A percentile compares a stretch with the other conserved stretches of the same genome.
Evolutionary conservation across 2,329 filamentous ascomycete species (phyloP).

Genomic region (Huntiella decipiens): DNA sequence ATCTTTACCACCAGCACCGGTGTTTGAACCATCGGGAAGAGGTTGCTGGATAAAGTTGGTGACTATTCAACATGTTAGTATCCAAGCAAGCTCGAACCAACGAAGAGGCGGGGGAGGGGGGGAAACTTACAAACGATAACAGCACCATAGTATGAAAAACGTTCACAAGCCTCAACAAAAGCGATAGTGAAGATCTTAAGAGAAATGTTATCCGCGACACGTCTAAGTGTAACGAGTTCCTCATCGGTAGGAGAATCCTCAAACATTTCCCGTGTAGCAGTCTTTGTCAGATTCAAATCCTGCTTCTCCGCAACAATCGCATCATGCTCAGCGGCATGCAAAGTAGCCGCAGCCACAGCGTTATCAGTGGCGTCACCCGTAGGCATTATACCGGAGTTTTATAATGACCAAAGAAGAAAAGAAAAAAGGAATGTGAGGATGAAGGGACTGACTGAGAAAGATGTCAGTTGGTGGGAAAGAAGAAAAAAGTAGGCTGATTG

Average conservation of each 20-base stretch:
- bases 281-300: constrained; percentile 14
- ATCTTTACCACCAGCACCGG: constrained; percentile 26
- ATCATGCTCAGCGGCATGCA: constrained; percentile 14
- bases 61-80: constrained; percentile 15
- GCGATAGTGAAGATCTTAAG: constrained; percentile 42
- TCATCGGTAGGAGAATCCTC: constrained; percentile 26
- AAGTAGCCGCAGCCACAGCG: constrained; percentile 17
- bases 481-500: too few relatives aligned
- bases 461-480: too few relatives aligned
- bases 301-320: constrained; percentile 17
- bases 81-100: background rate
- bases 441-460: too few relatives aligned
- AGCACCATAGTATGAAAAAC: constrained; percentile 55
- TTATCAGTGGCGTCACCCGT: constrained; percentile 19
- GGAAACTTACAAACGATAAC: constrained; percentile 39
- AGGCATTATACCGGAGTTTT: constrained; percentile 13
- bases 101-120: background rate
- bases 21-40: constrained; percentile 33
- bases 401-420: background rate
- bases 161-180: constrained; percentile 51
- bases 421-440: background rate
- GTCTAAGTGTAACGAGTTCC: constrained; percentile 31
- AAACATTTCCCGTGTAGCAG: constrained; percentile 9
- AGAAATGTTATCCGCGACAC: constrained; percentile 38
- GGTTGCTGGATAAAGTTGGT: constrained; percentile 45